Conservation (phyloP, 768 basidiomycete genomes). For the Boletus rubroflammeus region DNA sequence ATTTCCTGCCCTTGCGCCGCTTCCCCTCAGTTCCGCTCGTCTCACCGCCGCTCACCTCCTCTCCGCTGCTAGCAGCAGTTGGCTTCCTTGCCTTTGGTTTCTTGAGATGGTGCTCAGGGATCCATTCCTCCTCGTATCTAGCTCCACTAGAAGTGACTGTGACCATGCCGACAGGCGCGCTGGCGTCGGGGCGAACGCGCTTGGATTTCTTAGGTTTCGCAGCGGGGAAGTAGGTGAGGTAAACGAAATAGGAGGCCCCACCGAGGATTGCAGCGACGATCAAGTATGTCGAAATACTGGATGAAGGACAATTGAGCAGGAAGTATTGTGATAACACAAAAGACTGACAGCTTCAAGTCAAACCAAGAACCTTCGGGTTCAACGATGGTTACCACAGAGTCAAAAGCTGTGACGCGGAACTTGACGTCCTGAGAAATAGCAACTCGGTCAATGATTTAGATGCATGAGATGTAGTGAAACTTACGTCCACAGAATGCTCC, state of each 20-base stretch:
- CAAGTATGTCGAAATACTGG: slow-evolving; percentile 64
- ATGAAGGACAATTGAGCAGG: not conserved
- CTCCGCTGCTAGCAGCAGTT: slow-evolving; percentile 52
- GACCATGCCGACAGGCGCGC: slow-evolving; percentile 52
- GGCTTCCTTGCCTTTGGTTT: slow-evolving; percentile 54
- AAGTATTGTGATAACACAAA: not conserved
- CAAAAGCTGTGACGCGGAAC: slow-evolving; percentile 66
- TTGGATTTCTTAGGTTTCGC: slow-evolving; percentile 50
- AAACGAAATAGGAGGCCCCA: slow-evolving; percentile 61
- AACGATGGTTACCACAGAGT: slow-evolving; percentile 73
- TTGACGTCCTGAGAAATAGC: slow-evolving; percentile 43
- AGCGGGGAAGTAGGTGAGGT: slow-evolving; percentile 61
- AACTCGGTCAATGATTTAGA: not conserved
- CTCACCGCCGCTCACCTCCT: slow-evolving; percentile 65
- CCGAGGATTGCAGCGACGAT: slow-evolving; percentile 63
- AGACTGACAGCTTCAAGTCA: slow-evolving; percentile 75
- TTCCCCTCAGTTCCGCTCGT: slow-evolving; percentile 54
- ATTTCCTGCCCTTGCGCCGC: slow-evolving; percentile 50
- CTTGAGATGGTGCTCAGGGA: slow-evolving; percentile 84
- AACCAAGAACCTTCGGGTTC: slow-evolving; percentile 76
- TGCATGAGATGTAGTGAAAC: slow-evolving; percentile 13
- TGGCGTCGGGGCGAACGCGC: slow-evolving; percentile 44
- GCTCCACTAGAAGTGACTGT: slow-evolving; percentile 60
- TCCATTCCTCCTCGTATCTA: slow-evolving; percentile 87
- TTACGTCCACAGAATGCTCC: slow-evolving; percentile 64